Base-by-base conservation (phyloP, 345 rosid species). In the Pistacia integerrima region DNA sequence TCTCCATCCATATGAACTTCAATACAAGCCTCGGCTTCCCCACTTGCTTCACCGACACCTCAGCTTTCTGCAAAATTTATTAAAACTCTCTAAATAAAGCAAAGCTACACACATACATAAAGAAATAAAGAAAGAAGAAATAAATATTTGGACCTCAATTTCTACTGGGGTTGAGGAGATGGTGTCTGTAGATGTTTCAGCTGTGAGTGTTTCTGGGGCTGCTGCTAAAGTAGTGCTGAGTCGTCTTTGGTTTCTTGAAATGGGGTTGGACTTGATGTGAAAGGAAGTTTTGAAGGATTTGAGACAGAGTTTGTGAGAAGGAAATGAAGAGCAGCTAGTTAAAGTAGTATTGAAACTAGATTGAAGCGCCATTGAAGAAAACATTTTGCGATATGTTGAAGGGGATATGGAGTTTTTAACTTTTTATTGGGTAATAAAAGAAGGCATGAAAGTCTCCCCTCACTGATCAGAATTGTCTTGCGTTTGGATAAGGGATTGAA, bases 1-100 rank as follows among this genome's bases (percentile, higher is more conserved):
- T 92, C 84, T 92, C 93, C 97, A 90, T 90, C 97, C 97, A 92
- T 77, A 92, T 85, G 74, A 92, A 90, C 81, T 92, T 92, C 76
- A 92, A 79, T 60, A 92, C 91, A 72, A 90, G 72, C 81, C 92
- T 85, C 41, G 93, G 86, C 66, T 88, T 92, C 88, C 82, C 83
- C 76, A 79, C 67, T 80, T 81, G 84, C 72, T 85, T 84, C 83
- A 80, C 90, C 64, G 22, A 48, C 59, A 76, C 85, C 77, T 74
- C 78, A 63, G 22, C 73, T 77, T 72, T 85, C 82, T 84, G 87
- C 84, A 67, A 73, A 78, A 70, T 49, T 12, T 35, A 33, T 10
- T 17, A 73, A 1, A 69, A 64, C 11, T 17, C 17, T 11, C 16
- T 56, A 41, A 58, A 65, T 30, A 35, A 52, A 41, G 2, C 33